phyloP scores from a whole-genome alignment of 345 rosid genomes.

The Salix exigua region DNA sequence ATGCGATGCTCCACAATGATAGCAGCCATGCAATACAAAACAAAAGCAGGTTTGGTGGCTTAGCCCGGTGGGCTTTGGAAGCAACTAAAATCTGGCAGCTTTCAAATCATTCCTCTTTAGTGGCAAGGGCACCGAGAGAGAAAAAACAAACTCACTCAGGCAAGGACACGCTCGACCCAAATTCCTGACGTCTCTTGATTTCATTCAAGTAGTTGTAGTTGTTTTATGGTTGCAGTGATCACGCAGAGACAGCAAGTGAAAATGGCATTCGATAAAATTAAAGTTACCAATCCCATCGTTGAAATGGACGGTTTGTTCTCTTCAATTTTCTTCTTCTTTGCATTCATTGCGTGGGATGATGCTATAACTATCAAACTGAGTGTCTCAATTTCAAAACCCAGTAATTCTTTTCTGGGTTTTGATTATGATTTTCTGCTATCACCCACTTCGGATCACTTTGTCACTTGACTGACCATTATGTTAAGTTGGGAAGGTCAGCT shows the following conservation, averaged over 20 bases:
- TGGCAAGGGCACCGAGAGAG: too few relatives aligned
- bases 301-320: conserved; percentile 49
- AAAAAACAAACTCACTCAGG: too few relatives aligned
- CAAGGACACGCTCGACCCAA: too few relatives aligned
- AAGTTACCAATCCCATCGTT: conserved; percentile 50
- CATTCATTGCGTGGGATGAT: neutral
- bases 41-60: neutral
- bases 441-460: neutral
- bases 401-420: neutral
- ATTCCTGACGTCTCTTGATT: too few relatives aligned
- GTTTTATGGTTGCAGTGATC: neutral
- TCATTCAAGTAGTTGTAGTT: too few relatives aligned
- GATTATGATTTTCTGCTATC: neutral
- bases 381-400: neutral
- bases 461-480: neutral
- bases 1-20: too few relatives aligned
- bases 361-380: neutral
- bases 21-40: neutral
- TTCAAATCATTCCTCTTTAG: too few relatives aligned
- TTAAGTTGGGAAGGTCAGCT: neutral
- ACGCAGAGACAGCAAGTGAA: neutral
- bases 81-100: too few relatives aligned
- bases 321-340: neutral
- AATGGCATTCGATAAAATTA: conserved; percentile 51
- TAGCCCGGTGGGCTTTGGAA: neutral